Evolutionary conservation across 768 basidiomycete species (phyloP).

Genomic region (Boletus patriciae): DNA sequence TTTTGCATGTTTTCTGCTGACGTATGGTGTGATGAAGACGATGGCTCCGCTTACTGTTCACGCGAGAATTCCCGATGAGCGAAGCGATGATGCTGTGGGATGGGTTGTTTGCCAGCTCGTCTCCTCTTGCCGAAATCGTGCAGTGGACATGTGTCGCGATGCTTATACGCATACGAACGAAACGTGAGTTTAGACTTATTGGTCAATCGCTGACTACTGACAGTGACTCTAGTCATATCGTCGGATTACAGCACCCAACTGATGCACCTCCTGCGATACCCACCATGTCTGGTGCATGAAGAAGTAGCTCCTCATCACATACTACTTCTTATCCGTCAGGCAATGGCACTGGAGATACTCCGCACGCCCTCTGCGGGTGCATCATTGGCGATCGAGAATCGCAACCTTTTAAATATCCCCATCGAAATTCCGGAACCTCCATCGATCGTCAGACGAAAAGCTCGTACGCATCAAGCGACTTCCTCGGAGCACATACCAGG

Average conservation of each 20-base stretch:
- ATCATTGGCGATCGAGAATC: constrained; percentile 81
- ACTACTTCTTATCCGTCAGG: constrained; percentile 78
- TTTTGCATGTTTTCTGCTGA: constrained; percentile 14
- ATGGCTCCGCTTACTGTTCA: constrained; percentile 92
- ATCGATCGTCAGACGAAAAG: constrained; percentile 37
- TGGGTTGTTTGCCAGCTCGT: constrained; percentile 80
- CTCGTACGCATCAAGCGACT: constrained; percentile 31
- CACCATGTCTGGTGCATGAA: constrained; percentile 41
- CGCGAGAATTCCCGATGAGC: constrained; percentile 81
- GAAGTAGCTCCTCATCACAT: constrained; percentile 53
- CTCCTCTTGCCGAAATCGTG: constrained; percentile 72
- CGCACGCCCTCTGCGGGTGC: constrained; percentile 74
- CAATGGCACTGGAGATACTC: constrained; percentile 71
- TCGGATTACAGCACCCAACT: constrained; percentile 86
- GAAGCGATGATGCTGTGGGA: constrained; percentile 95
- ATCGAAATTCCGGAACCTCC: constrained; percentile 58
- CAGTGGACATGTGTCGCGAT: constrained; percentile 92
- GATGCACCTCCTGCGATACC: constrained; percentile 84
- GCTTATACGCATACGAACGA: constrained; percentile 90
- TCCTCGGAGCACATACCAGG: constrained; percentile 20
- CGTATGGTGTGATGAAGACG: constrained; percentile 51
- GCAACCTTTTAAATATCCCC: constrained; percentile 71
- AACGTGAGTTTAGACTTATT: constrained; percentile 53
- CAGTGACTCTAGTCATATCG: constrained; percentile 61
- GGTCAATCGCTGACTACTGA: constrained; percentile 8